These are phyloP conservation scores for Bolboschoenus planiculmis DNA, from an alignment of 176 grass and related monocot species.

Conservation along the genomic window DNA sequence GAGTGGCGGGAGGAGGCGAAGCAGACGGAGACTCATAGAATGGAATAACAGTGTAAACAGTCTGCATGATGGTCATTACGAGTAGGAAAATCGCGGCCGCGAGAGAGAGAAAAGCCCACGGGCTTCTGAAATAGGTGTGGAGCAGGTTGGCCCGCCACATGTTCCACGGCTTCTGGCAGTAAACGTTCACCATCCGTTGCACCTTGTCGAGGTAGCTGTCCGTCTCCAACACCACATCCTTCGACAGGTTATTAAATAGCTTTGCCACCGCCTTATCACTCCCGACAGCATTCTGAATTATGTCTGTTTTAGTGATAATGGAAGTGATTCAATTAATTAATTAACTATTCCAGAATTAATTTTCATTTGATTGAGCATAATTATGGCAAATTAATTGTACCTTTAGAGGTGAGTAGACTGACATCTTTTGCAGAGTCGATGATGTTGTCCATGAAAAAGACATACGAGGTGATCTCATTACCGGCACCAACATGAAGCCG, in stretches of 20 bases:
- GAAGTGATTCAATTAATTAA: neutral
- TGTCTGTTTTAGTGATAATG: neutral
- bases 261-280: slow-evolving; percentile 69
- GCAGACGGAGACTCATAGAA: neutral
- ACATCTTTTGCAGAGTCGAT: slow-evolving; percentile 72
- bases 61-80: slow-evolving; percentile 54
- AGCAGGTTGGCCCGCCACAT: slow-evolving; percentile 72
- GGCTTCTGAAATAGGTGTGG: slow-evolving; percentile 80
- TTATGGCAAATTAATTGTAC: neutral
- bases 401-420: slow-evolving; percentile 45
- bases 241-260: slow-evolving; percentile 68
- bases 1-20: neutral
- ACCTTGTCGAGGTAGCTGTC: slow-evolving; percentile 51
- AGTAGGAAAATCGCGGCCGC: slow-evolving; percentile 58
- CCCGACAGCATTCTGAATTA: slow-evolving; percentile 67
- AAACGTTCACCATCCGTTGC: slow-evolving; percentile 48
- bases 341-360: neutral
- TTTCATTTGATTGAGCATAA: neutral
- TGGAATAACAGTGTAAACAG: slow-evolving; percentile 38
- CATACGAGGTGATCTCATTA: slow-evolving; percentile 71
- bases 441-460: slow-evolving; percentile 98
- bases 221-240: slow-evolving; percentile 58
- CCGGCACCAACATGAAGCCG: slow-evolving; percentile 63
- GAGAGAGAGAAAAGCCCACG: slow-evolving; percentile 69
- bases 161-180: slow-evolving; percentile 55